These are phyloP conservation scores for Debaryomyces sp. DNA, from an alignment of 1,139 yeast genomes.

Conservation along the genomic window DNA sequence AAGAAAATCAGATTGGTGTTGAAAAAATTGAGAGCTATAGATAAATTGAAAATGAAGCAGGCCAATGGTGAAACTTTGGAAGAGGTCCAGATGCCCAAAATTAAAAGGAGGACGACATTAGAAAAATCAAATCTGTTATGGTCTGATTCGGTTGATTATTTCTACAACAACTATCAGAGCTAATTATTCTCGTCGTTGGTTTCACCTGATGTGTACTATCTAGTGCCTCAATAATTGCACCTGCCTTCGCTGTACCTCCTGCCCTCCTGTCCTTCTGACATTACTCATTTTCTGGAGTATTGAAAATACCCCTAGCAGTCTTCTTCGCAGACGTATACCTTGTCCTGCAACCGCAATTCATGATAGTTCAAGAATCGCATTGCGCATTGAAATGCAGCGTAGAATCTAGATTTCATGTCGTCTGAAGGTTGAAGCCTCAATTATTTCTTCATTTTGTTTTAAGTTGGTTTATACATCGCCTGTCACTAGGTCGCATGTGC, in stretches of 20 bases:
- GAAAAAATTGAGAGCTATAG: too few relatives aligned
- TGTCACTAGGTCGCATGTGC: background rate
- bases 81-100: too few relatives aligned
- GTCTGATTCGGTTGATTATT: too few relatives aligned
- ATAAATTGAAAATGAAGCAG: slow-evolving; percentile 86
- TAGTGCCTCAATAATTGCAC: background rate
- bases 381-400: background rate
- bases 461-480: background rate
- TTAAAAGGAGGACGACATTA: too few relatives aligned
- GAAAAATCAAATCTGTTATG: too few relatives aligned
- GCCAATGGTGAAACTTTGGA: slow-evolving; percentile 84
- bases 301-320: background rate
- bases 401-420: slow-evolving; percentile 1
- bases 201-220: background rate
- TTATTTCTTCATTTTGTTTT: background rate
- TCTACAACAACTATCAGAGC: too few relatives aligned
- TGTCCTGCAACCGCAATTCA: background rate
- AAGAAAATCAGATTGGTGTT: slow-evolving; percentile 88
- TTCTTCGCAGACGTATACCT: background rate
- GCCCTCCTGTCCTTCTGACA: background rate
- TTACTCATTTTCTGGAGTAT: slow-evolving; percentile 5
- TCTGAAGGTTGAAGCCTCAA: background rate
- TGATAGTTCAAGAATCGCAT: background rate
- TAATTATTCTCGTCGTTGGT: background rate
- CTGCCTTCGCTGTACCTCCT: background rate